A percentile compares a stretch with the other conserved stretches of the same genome.
Evolutionary conservation across 2,329 filamentous ascomycete genomes (phyloP).

Genomic region (Metarhizium guizhouense): DNA sequence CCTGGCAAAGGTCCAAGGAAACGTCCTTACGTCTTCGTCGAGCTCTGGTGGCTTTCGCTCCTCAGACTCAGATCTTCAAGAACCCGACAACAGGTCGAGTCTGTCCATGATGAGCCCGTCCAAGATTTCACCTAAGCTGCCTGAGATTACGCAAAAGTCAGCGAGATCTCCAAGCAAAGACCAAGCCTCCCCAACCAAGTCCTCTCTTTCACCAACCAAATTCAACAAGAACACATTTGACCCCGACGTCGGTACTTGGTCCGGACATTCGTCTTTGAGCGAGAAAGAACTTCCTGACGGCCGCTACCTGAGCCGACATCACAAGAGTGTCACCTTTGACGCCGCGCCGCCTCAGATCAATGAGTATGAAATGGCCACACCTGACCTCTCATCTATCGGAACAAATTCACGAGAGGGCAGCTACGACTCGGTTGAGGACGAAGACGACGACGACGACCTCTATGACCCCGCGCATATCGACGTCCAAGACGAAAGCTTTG

Average conservation of each 20-base stretch:
- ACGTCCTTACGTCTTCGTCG: conserved; percentile 55
- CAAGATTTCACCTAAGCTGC: conserved; percentile 11
- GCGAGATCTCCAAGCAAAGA: conserved; percentile 55
- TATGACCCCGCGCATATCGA: conserved; percentile 44
- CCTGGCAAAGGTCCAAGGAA: conserved; percentile 66
- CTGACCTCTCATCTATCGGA: conserved; percentile 85
- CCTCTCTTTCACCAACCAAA: conserved; percentile 64
- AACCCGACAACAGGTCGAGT: conserved; percentile 38
- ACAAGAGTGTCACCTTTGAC: conserved; percentile 97
- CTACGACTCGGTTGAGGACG: conserved; percentile 72
- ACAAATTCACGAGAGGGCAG: conserved; percentile 88
- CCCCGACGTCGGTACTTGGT: conserved; percentile 58
- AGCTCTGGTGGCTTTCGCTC: conserved; percentile 44
- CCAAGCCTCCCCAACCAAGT: conserved; percentile 76
- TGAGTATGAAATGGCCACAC: conserved; percentile 96
- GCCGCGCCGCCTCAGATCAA: conserved; percentile 88
- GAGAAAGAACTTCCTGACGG: conserved; percentile 55
- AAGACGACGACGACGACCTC: conserved; percentile 51
- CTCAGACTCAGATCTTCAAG: conserved; percentile 33
- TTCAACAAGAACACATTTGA: conserved; percentile 65
- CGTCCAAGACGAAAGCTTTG: conserved; percentile 74
- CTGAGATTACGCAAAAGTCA: conserved; percentile 13
- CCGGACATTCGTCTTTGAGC: conserved; percentile 52
- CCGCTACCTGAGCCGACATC: conserved; percentile 66
- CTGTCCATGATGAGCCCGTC: conserved; percentile 22